Percentiles rank a stretch among this genome's conserved stretches.
Conservation (phyloP, 2,329 filamentous ascomycete genomes). For the Beauveria scarabaeidicola region DNA sequence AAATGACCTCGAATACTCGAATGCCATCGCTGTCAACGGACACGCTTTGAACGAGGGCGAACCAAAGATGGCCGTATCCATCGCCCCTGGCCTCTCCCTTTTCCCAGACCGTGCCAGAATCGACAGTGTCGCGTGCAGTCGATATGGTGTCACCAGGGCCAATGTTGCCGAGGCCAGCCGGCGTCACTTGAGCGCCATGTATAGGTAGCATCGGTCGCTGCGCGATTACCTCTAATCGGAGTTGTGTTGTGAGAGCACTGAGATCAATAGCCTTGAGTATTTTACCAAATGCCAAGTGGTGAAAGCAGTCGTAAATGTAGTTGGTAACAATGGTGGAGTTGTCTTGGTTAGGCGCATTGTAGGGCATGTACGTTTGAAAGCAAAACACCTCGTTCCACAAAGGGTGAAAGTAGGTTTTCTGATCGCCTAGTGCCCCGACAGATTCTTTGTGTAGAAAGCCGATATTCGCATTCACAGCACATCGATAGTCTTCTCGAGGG, state of each 20-base stretch:
- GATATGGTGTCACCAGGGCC: conserved; percentile 41
- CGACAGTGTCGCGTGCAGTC: conserved; percentile 34
- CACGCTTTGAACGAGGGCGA: conserved; percentile 58
- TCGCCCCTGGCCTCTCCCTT: conserved; percentile 35
- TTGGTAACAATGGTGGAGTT: conserved; percentile 58
- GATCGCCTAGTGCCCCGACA: conserved; percentile 34
- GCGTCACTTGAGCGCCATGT: background rate
- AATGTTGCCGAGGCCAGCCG: conserved; percentile 23
- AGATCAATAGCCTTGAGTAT: conserved; percentile 34
- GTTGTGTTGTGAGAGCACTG: conserved; percentile 18
- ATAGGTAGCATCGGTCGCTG: conserved; percentile 8
- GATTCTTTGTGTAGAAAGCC: conserved; percentile 60
- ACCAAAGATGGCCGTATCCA: conserved; percentile 50
- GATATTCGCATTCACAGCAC: conserved; percentile 49
- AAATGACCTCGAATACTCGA: conserved; percentile 54
- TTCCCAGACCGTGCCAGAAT: conserved; percentile 48
- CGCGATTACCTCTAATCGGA: conserved; percentile 22
- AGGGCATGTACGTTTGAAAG: conserved; percentile 26
- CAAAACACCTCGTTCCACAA: conserved; percentile 47
- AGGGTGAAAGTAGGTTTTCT: conserved; percentile 26
- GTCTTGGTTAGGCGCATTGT: conserved; percentile 2
- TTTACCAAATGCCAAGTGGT: conserved; percentile 49
- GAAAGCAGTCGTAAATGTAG: conserved; percentile 57
- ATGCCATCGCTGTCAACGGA: conserved; percentile 26
- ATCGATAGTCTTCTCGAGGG: conserved; percentile 51